Conservation (phyloP, 2,329 filamentous ascomycete genomes). For the Cyclaneusma minus region DNA sequence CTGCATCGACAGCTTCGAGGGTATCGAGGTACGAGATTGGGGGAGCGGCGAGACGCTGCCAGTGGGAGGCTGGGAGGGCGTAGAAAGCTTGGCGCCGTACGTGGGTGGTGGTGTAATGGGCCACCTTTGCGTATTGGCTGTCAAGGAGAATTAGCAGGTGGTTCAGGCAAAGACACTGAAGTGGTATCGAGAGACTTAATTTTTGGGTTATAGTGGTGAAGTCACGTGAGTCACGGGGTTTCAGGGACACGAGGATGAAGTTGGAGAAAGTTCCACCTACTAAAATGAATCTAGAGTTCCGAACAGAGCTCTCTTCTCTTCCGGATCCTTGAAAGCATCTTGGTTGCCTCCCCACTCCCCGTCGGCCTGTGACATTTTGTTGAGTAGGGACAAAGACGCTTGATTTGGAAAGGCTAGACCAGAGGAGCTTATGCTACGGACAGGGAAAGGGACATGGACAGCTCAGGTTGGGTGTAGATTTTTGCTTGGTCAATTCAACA, state of each 20-base stretch:
- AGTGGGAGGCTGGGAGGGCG: constrained; percentile 69
- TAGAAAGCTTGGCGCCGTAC: constrained; percentile 86
- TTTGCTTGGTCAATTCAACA: no score
- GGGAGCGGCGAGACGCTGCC: constrained; percentile 63
- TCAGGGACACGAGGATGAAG: background rate
- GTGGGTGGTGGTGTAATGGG: constrained; percentile 85
- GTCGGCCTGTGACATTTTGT: constrained; percentile 6
- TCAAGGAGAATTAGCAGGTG: constrained; percentile 5
- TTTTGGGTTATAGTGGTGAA: background rate
- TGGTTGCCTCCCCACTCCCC: constrained; percentile 44
- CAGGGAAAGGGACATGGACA: no score
- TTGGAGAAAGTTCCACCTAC: constrained; percentile 35
- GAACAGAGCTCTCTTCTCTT: constrained; percentile 68
- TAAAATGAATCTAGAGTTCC: constrained; percentile 77
- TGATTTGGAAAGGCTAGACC: background rate
- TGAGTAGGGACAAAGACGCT: background rate
- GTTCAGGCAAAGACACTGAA: background rate
- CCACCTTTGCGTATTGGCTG: constrained; percentile 71
- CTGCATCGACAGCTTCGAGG: constrained; percentile 64
- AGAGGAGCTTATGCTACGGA: no score
- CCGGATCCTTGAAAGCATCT: constrained; percentile 54
- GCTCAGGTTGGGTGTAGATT: no score
- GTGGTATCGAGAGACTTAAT: background rate
- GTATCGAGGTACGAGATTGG: constrained; percentile 75
- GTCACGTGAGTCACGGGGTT: background rate